Evolutionary conservation across 345 rosid genomes (phyloP).

Genomic region (Camelina neglecta): DNA sequence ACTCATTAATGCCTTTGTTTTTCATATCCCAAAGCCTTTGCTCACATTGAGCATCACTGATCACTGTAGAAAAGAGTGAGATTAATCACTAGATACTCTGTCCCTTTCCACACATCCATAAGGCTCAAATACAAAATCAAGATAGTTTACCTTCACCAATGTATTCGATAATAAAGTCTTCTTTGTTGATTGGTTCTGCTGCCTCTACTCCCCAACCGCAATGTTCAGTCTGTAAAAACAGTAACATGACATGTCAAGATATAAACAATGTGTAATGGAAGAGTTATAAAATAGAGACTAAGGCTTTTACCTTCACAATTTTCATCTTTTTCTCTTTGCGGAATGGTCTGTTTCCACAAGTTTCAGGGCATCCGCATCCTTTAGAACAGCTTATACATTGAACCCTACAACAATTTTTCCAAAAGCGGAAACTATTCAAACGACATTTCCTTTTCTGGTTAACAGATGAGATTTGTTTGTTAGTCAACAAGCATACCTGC

Average conservation of each 20-base stretch:
- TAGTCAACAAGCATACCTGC: constrained; percentile 61
- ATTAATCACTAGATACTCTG: constrained; percentile 13
- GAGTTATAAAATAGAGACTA: constrained; percentile 3
- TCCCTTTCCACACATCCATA: neutral
- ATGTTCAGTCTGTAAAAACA: constrained; percentile 66
- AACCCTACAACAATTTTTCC: constrained; percentile 52
- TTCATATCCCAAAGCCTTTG: constrained; percentile 99
- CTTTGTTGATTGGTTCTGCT: constrained; percentile 71
- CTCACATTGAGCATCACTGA: constrained; percentile 86
- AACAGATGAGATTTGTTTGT: constrained; percentile 17
- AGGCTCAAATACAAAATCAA: neutral
- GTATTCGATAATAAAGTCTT: constrained; percentile 87
- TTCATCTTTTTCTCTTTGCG: constrained; percentile 87
- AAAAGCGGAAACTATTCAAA: constrained; percentile 14
- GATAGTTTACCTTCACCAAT: constrained; percentile 84
- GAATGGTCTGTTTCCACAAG: constrained; percentile 92
- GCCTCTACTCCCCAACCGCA: constrained; percentile 99
- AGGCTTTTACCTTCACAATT: constrained; percentile 66
- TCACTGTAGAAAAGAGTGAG: constrained; percentile 59
- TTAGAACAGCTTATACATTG: constrained; percentile 94
- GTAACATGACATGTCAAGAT: constrained; percentile 27
- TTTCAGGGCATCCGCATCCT: constrained; percentile 79
- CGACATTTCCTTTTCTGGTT: neutral
- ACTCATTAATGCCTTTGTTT: constrained; percentile 72
- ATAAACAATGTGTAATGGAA: neutral